phyloP scores from a whole-genome alignment of 1,284 basidiomycete genomes.

The Earliella scabrosa region DNA sequence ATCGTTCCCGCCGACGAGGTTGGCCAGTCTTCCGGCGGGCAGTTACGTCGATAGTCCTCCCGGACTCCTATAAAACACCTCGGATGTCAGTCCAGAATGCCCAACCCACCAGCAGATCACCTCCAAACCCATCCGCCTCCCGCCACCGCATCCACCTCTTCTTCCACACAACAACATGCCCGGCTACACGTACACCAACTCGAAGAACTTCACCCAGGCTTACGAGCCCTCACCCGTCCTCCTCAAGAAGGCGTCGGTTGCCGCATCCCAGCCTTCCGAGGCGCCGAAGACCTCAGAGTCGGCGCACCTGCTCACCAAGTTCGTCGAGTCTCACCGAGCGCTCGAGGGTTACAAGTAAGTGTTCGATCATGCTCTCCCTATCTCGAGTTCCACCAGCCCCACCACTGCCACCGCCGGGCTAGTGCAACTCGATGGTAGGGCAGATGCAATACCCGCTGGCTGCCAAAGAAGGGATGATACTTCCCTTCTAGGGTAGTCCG shows the following conservation, averaged over 20 bases:
- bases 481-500: slow-evolving; percentile 2
- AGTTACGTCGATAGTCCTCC: slow-evolving; percentile 11
- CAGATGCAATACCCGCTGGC: no score
- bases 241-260: slow-evolving; percentile 17
- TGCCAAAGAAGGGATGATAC: neutral
- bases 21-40: slow-evolving; percentile 5
- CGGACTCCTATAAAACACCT: slow-evolving; percentile 16
- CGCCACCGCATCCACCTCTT: neutral
- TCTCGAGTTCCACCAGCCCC: neutral
- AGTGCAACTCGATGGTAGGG: neutral
- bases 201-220: slow-evolving; percentile 8
- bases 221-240: slow-evolving; percentile 19
- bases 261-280: slow-evolving; percentile 3
- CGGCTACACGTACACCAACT: slow-evolving; percentile 19
- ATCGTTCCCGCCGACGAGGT: slow-evolving; percentile 14
- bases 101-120: slow-evolving; percentile 16
- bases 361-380: neutral
- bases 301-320: slow-evolving; percentile 29
- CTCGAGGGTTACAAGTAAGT: slow-evolving; percentile 34
- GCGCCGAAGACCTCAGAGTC: slow-evolving; percentile 8
- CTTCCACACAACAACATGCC: slow-evolving; percentile 21
- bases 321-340: slow-evolving; percentile 33
- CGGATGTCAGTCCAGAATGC: slow-evolving; percentile 7
- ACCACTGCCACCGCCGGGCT: neutral
- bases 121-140: slow-evolving; percentile 9